A percentile compares a stretch with the other conserved stretches of the same genome.
Evolutionary conservation across 768 basidiomycete species (phyloP).

Genomic region (Boletus tylopilopsis): DNA sequence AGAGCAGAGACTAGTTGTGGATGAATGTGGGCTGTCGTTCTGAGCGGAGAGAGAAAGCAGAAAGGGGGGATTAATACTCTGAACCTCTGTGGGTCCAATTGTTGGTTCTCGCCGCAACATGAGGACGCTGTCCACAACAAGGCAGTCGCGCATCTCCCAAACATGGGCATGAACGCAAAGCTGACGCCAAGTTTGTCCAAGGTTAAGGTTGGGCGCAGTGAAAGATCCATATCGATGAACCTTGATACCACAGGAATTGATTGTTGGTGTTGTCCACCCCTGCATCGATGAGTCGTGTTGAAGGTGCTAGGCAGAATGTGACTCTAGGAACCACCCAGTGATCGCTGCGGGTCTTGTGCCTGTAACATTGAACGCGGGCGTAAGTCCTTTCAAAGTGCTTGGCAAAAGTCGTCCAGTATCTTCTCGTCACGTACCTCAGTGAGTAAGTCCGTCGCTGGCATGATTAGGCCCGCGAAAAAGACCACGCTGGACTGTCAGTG

Average conservation of each 20-base stretch:
- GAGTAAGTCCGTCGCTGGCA: too few relatives aligned
- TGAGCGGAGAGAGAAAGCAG: not conserved
- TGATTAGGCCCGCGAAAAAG: too few relatives aligned
- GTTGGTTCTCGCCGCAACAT: conserved; percentile 1
- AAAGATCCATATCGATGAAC: conserved; percentile 11
- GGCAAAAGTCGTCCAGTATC: too few relatives aligned
- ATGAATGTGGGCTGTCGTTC: not conserved
- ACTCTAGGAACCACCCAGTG: too few relatives aligned
- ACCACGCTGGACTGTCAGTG: too few relatives aligned
- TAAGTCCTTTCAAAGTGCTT: too few relatives aligned
- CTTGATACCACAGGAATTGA: conserved; percentile 17
- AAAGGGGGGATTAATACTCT: conserved; percentile 3
- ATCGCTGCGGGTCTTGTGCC: too few relatives aligned
- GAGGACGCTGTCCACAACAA: not conserved
- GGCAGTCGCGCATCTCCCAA: conserved; percentile 10
- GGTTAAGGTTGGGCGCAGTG: not conserved
- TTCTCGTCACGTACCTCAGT: too few relatives aligned
- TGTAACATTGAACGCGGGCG: too few relatives aligned
- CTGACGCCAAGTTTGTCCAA: conserved; percentile 8
- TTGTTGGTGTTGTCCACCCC: too few relatives aligned
- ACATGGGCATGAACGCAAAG: conserved; percentile 23
- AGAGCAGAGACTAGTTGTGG: not conserved
- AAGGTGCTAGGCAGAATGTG: too few relatives aligned
- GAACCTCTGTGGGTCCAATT: conserved; percentile 16
- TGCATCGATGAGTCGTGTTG: too few relatives aligned